These are phyloP conservation scores for Phytophthora brassicae DNA, from an alignment of 352 stramenopile species.

Conservation along the genomic window DNA sequence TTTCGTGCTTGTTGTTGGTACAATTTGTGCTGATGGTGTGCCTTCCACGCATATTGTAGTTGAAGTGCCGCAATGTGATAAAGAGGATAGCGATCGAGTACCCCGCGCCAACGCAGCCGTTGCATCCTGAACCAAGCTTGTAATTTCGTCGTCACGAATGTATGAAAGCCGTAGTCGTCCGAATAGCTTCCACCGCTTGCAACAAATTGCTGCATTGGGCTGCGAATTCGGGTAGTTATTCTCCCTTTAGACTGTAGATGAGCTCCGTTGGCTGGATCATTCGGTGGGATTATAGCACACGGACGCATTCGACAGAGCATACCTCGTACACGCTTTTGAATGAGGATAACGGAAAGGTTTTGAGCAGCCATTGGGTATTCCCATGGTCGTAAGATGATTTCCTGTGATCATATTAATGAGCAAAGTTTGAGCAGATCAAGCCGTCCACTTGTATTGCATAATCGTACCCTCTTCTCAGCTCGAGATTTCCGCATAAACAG, in stretches of 20 bases:
- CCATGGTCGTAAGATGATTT: slow-evolving; percentile 71
- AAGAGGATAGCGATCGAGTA: slow-evolving; percentile 56
- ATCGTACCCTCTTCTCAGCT: slow-evolving; percentile 58
- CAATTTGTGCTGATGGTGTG: slow-evolving; percentile 46
- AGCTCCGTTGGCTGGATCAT: background rate
- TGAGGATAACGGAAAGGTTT: slow-evolving; percentile 74
- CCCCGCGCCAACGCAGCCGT: slow-evolving; percentile 42
- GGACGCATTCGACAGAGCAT: slow-evolving; percentile 53
- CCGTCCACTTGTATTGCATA: too few relatives aligned
- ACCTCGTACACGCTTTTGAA: slow-evolving; percentile 70
- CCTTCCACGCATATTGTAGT: slow-evolving; percentile 76
- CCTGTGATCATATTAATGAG: slow-evolving; percentile 41
- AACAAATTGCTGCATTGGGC: slow-evolving; percentile 81
- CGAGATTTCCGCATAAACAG: slow-evolving; percentile 80
- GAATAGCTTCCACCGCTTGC: slow-evolving; percentile 45
- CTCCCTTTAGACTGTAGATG: background rate
- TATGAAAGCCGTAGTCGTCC: slow-evolving; percentile 57
- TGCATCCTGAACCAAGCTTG: slow-evolving; percentile 79
- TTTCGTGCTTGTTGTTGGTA: slow-evolving; percentile 20
- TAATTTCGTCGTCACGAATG: slow-evolving; percentile 59
- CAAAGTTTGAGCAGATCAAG: too few relatives aligned
- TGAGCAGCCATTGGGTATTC: slow-evolving; percentile 83
- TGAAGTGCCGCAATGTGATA: slow-evolving; percentile 89
- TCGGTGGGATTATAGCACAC: background rate
- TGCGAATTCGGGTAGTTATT: slow-evolving; percentile 17